These are phyloP conservation scores for Monotropa hypopitys DNA, from an alignment of 179 eudicot species.

Conservation along the genomic window DNA sequence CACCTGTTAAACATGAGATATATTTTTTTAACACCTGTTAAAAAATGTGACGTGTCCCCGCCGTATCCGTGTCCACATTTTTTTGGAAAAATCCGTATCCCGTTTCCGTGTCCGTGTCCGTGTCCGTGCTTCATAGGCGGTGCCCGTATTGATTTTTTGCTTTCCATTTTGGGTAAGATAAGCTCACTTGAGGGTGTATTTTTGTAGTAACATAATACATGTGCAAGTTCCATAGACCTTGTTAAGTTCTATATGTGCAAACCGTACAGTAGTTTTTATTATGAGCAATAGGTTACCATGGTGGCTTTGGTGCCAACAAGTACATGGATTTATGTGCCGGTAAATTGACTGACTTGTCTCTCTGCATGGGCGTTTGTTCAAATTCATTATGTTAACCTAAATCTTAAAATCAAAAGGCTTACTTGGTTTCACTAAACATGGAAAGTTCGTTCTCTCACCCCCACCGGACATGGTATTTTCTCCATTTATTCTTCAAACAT, in stretches of 20 bases:
- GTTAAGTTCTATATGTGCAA: neutral
- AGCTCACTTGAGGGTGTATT: neutral
- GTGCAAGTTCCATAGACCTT: neutral
- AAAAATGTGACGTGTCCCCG: no score
- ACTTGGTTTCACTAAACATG: neutral
- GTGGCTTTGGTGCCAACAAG: neutral
- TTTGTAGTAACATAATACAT: neutral
- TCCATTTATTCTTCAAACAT: neutral
- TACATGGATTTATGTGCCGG: neutral
- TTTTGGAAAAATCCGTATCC: no score
- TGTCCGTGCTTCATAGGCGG: no score
- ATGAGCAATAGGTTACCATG: neutral
- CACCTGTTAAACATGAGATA: no score
- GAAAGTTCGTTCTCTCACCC: neutral
- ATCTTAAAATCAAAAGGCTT: neutral
- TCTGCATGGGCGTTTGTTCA: neutral
- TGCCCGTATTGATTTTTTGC: neutral
- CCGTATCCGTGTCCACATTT: no score
- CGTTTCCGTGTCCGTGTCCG: no score
- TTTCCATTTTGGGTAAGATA: neutral
- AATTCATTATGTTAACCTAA: neutral
- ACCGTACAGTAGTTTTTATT: neutral
- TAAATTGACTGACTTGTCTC: neutral
- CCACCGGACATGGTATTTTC: neutral
- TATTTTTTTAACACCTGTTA: no score